These are phyloP conservation scores for Collybia nuda DNA, from an alignment of 768 basidiomycete species.

Conservation along the genomic window DNA sequence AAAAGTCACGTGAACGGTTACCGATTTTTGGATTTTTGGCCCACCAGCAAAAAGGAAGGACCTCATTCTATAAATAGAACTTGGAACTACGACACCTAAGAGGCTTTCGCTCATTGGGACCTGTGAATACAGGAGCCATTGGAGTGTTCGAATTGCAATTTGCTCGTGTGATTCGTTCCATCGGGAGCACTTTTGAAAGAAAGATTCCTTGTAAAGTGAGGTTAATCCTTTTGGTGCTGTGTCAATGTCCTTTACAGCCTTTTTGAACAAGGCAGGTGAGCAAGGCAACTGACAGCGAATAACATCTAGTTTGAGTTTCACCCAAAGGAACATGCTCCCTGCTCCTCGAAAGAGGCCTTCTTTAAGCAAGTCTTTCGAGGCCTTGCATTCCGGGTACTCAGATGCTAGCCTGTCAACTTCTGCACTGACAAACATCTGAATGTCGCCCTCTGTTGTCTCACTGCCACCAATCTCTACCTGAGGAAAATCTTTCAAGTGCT, in stretches of 20 bases:
- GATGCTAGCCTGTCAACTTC: not conserved
- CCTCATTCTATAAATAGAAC: no score
- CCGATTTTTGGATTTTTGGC: no score
- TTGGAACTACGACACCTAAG: not conserved
- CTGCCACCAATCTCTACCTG: not conserved
- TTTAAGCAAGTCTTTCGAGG: not conserved
- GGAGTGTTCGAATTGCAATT: not conserved
- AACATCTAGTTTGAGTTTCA: not conserved
- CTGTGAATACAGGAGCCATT: constrained; percentile 1
- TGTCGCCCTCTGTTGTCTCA: not conserved
- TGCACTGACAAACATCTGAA: not conserved
- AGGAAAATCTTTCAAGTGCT: not conserved
- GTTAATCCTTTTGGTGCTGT: not conserved
- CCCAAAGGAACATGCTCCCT: not conserved
- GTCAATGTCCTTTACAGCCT: not conserved
- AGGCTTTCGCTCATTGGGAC: not conserved
- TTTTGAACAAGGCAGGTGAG: not conserved
- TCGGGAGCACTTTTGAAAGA: not conserved
- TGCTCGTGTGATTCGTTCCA: not conserved
- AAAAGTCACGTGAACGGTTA: no score
- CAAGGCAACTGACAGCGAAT: not conserved
- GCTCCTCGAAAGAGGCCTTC: not conserved
- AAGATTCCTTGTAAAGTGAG: not conserved
- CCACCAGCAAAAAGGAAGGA: no score
- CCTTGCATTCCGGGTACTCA: not conserved